Base-by-base conservation (phyloP, 2,329 filamentous ascomycete species). In the Basipetospora chlamydospora region DNA sequence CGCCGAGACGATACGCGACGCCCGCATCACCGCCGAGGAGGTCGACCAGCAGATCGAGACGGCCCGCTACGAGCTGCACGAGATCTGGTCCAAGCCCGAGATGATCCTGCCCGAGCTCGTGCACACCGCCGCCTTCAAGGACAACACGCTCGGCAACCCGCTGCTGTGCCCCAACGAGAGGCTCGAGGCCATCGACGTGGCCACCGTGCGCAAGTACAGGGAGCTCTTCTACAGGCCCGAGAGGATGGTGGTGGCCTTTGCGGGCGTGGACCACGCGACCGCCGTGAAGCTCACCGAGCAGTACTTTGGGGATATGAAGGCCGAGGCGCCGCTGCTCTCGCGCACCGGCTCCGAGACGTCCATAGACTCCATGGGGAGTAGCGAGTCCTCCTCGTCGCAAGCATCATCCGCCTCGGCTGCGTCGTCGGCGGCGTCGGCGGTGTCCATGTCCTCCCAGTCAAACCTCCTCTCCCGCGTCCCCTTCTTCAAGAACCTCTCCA, bases 61-160 rank as follows among this genome's bases (percentile, higher is more conserved):
- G 6, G 90, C 88, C 7, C 76, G 87, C 36, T 98, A 96, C 54
- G 90, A 98, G 61, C 90, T 98, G 55, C 76, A 77, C 17, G 90
- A 96, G 64, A 96, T 98, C 39, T 98, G 90, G 90, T 80, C 80
- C 48, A 96, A 93, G 66, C 87, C 90, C 0, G 88, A 96, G 51
- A 71, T 98, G 39, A 96, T 98, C 47, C 64, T 98, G 42, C 90
- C 90, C 0, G 90, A 98, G 60, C 62, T 98, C 47, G 80, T 96
- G 26, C 90, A 98, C 57, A 90, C 87, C 64, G 86, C 90, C 8
- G 90, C 87, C 2, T 98, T 84, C 61, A 90, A 86, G 63, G 82
- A 90, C 53, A 96, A 98, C 60, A 96, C 90, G 0, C 67, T 98
- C 10, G 90, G 90, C 26, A 92, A 96, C 57, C 90, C 90, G 4